These are phyloP conservation scores for Aspergillus sp. DNA, from an alignment of 2,329 filamentous ascomycete species.

Conservation along the genomic window DNA sequence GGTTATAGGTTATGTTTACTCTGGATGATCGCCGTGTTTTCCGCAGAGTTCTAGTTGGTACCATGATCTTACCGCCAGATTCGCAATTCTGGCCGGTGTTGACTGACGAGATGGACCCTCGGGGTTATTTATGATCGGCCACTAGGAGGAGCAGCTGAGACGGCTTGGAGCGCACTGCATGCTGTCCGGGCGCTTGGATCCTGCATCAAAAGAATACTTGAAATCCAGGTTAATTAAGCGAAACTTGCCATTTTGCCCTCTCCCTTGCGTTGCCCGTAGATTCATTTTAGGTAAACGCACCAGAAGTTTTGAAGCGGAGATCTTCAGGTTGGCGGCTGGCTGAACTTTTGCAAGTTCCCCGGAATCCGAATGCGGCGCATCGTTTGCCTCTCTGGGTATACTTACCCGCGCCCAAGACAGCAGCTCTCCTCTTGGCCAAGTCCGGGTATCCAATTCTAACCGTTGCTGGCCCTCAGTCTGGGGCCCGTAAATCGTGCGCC, in stretches of 20 bases:
- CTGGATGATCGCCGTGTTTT: not conserved
- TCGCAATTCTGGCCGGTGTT: slow-evolving; percentile 6
- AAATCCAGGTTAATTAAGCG: slow-evolving; percentile 4
- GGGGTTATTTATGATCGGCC: slow-evolving; percentile 21
- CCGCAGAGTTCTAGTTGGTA: not conserved
- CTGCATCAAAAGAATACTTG: not conserved
- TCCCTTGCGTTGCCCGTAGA: slow-evolving; percentile 5
- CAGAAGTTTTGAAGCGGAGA: not conserved
- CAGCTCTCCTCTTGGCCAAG: not conserved
- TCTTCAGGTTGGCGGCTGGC: not conserved
- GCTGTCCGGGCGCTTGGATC: slow-evolving; percentile 18
- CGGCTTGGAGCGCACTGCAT: slow-evolving; percentile 19
- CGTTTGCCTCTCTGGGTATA: not conserved
- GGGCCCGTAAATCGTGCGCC: no score
- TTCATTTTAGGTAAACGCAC: slow-evolving; percentile 5
- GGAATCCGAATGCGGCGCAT: not conserved
- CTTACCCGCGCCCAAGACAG: not conserved
- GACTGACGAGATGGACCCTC: slow-evolving; percentile 5
- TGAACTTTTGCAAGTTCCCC: not conserved
- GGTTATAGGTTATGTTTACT: not conserved
- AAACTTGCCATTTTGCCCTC: not conserved
- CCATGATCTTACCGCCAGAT: slow-evolving; percentile 1
- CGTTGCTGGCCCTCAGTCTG: not conserved
- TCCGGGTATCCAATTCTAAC: not conserved
- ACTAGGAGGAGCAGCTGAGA: slow-evolving; percentile 18